Percentiles rank a stretch among this genome's conserved stretches.
These are phyloP conservation scores for Lepidium aucheri DNA, from an alignment of 345 rosid species.

Conservation along the genomic window DNA sequence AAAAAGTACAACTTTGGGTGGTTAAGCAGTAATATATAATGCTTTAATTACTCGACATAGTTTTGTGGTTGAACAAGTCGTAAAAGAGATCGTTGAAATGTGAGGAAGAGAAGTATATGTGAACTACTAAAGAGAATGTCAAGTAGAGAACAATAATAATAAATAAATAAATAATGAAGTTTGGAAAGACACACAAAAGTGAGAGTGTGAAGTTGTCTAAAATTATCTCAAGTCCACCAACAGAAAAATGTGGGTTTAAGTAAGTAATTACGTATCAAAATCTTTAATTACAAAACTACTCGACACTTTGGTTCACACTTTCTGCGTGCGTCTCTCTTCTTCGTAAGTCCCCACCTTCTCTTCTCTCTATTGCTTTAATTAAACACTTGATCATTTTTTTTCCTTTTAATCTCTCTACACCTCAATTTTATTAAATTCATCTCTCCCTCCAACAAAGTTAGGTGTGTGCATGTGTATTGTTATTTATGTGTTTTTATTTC, in stretches of 20 bases:
- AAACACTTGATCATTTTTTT: background rate
- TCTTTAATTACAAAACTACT: constrained; percentile 10
- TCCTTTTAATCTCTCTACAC: background rate
- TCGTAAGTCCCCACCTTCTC: background rate
- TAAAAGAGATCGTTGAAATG: background rate
- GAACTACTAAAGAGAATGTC: too few relatives aligned
- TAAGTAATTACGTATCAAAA: constrained; percentile 20
- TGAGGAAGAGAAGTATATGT: background rate
- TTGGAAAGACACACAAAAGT: background rate
- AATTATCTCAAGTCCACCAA: constrained; percentile 9
- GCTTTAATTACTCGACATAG: background rate
- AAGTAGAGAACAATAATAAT: too few relatives aligned
- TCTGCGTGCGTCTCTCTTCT: constrained; percentile 14
- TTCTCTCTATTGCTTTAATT: background rate
- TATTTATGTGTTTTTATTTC: background rate
- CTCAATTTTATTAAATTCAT: background rate
- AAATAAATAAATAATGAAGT: background rate
- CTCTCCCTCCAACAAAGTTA: constrained; percentile 3
- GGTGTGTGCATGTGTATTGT: constrained; percentile 8
- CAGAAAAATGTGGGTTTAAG: constrained; percentile 6
- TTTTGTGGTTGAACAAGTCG: background rate
- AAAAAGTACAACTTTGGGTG: background rate
- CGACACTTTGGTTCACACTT: constrained; percentile 12
- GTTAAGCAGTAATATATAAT: background rate
- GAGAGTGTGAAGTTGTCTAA: constrained; percentile 18